Evolutionary conservation across 306 rosid species (phyloP), one percentile per base, ranked within the genome.

Genomic region (Arachis stenosperma): DNA sequence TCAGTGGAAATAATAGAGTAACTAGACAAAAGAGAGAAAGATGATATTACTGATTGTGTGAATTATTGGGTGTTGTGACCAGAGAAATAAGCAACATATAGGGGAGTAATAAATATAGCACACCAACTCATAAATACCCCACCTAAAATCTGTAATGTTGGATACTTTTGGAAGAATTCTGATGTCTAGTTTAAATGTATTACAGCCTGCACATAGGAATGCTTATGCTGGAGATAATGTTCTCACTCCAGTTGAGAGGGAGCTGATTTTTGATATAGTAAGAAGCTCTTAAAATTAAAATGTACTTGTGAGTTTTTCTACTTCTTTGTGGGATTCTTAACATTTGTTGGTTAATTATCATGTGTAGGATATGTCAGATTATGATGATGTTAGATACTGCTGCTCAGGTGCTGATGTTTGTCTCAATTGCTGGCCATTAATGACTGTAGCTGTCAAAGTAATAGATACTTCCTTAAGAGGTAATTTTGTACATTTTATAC

Each of bases 361-460:
- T 72, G 6, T 22, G 67, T 87, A 91, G 97, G 99, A 94, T 86
- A 89, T 94, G 74, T 63, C 95, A 36, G 97, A 91, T 78, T 94
- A 94, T 13, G 96, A 94, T 84, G 97, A 94, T 79, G 88, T 87
- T 51, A 88, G 97, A 70, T 94, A 88, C 86, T 94, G 99, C 86
- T 94, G 99, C 81, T 81, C 95, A 2, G 97, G 99, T 67, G 99
- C 99, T 80, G 97, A 91, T 48, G 90, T 91, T 74, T 94, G 97
- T 84, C 79, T 91, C 86, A 75, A 87, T 54, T 94, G 99, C 82
- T 94, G 99, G 99, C 97, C 96, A 2, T 81, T 94, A 62, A 94
- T 94, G 99, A 94, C 96, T 29, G 77, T 86, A 80, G 92, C 93
- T 63, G 84, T 91, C 84, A 91, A 94, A 88, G 96, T 94, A 77